Evolutionary conservation across 108 stramenopile genomes (phyloP), one percentile per base, ranked within the genome.

Genomic region (Pseudonitzschia pungens): DNA sequence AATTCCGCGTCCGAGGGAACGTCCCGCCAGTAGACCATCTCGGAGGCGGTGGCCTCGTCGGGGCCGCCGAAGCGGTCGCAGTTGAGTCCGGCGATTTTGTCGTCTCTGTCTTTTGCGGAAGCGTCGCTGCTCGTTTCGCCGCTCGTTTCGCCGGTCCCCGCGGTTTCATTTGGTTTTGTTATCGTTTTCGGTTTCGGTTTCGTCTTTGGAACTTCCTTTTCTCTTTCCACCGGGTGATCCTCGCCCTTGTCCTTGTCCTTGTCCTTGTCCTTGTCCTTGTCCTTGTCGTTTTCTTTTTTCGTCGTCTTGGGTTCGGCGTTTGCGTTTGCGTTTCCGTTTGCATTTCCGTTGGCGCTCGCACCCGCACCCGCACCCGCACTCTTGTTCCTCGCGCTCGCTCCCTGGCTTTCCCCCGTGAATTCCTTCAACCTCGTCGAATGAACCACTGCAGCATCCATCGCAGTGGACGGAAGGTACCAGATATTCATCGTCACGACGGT

Each of bases 11-110:
- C 94, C 12, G 45, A 42, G 15, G 86, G 87, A 48, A 91, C 86
- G 65, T 95, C 94, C 20, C 71, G 36, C 94, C 94, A 95, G 68
- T 91, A 95, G 2, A 92, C 87, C 90, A 95, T 92, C 79, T 92
- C 91, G 14, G 68, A 54, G 10, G 86, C 81, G 32, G 53, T 71
- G 27, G 72, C 74, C 53, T 78, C 67, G 0, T 68, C 42, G 28
- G 83, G 83, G 21, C 83, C 83, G 31, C 83, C 86, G 66, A 74
- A 78, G 8, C 52, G 43, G 20, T 80, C 73, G 69, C 86, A 87
- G 48, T 71, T 71, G 32, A 87, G 43, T 24, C 77, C 71, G 31
- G 77, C 77, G 16, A 78, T 67, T 0, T 3, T 48, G 15, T 33
- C 33, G 15, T 33, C 33, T 0, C 31, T n/a, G 33, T 16, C 18